These are phyloP conservation scores for Magnaporthiopsis incrustans DNA, from an alignment of 2,329 filamentous ascomycete genomes.

Conservation along the genomic window DNA sequence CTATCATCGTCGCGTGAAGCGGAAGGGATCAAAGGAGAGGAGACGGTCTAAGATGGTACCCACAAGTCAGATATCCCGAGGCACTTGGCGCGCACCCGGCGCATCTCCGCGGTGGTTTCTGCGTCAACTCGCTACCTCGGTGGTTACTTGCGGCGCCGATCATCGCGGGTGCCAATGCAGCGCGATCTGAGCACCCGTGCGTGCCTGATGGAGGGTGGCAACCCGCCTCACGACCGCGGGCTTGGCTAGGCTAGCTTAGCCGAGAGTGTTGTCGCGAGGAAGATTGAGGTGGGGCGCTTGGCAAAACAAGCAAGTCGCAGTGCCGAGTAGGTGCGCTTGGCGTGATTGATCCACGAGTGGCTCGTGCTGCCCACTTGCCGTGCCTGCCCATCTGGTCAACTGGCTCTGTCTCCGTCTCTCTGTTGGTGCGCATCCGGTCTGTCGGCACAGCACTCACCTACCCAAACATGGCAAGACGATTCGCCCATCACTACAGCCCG, in stretches of 20 bases:
- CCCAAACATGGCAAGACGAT: neutral
- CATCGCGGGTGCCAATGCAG: no score
- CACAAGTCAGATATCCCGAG: neutral
- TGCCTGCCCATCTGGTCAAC: no score
- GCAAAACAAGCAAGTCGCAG: neutral
- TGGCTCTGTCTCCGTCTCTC: no score
- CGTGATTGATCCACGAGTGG: neutral
- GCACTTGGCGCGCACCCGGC: no score
- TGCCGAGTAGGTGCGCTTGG: neutral
- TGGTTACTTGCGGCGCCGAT: neutral
- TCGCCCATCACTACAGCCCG: neutral
- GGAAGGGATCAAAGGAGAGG: neutral
- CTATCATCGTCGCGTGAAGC: neutral
- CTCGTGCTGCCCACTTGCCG: no score
- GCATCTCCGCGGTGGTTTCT: neutral
- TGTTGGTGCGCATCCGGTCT: neutral
- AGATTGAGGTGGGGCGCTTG: neutral
- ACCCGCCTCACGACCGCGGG: neutral
- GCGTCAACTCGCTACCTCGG: neutral
- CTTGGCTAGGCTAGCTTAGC: neutral
- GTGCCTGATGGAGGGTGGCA: neutral
- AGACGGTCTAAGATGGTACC: neutral
- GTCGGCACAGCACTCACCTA: no score
- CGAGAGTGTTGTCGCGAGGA: neutral
- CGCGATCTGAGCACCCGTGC: neutral